These are phyloP conservation scores for Trebouxia sp. DNA, from an alignment of 139 green algal genomes.

Conservation along the genomic window DNA sequence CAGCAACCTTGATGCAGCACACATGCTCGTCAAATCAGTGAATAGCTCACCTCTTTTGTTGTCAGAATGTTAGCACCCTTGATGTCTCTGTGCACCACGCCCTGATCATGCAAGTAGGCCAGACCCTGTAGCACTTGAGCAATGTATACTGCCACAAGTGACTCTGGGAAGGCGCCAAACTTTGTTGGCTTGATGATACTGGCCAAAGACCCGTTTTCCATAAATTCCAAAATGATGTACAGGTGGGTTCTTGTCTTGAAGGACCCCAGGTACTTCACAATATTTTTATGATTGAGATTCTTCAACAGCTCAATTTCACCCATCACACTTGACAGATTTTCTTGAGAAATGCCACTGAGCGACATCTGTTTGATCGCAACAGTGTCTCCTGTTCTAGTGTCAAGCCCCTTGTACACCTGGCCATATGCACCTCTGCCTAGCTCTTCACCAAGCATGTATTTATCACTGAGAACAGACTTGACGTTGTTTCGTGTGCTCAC, in stretches of 20 bases:
- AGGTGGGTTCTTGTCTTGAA: constrained; percentile 90
- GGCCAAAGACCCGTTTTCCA: constrained; percentile 90
- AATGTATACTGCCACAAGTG: constrained; percentile 89
- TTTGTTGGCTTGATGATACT: constrained; percentile 87
- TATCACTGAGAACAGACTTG: constrained; percentile 46
- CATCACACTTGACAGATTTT: constrained; percentile 75
- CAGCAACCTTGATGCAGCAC: neutral
- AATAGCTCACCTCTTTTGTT: constrained; percentile 76
- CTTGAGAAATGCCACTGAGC: constrained; percentile 64
- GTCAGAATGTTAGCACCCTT: constrained; percentile 96
- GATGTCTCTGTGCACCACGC: constrained; percentile 95
- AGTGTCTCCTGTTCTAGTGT: constrained; percentile 75
- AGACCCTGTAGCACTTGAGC: constrained; percentile 84
- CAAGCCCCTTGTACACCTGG: constrained; percentile 89
- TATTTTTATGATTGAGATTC: constrained; percentile 94
- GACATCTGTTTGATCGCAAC: constrained; percentile 96
- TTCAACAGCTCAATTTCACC: constrained; percentile 91
- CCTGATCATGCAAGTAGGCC: constrained; percentile 91
- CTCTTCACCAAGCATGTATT: constrained; percentile 86
- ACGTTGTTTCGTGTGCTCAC: neutral
- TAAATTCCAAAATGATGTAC: constrained; percentile 98
- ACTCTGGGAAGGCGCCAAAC: constrained; percentile 91
- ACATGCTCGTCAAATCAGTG: neutral
- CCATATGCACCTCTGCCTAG: constrained; percentile 89
- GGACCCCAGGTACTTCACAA: constrained; percentile 95